Percentiles rank a stretch among this genome's conserved stretches.
phyloP scores from a whole-genome alignment of 148 eudicot genomes.

The Cornus florida region DNA sequence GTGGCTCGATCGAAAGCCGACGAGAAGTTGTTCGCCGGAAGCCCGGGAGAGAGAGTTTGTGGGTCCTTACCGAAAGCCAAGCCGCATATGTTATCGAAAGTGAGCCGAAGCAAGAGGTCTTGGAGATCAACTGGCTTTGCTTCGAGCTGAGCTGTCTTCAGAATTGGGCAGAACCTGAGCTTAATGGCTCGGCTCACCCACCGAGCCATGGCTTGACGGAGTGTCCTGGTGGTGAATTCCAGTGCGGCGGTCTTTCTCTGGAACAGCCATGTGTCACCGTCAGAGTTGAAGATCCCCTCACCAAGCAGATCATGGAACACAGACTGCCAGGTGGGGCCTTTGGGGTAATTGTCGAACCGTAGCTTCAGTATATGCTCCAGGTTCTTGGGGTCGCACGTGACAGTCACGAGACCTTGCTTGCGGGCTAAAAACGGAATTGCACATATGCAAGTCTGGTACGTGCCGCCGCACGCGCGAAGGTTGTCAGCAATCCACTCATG shows the following conservation, averaged over 20 bases:
- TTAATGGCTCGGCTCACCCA: slow-evolving; percentile 91
- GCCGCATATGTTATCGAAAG: slow-evolving; percentile 93
- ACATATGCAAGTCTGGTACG: slow-evolving; percentile 78
- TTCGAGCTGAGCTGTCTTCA: slow-evolving; percentile 60
- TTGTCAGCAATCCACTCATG: slow-evolving; percentile 96
- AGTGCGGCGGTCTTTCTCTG: slow-evolving; percentile 95
- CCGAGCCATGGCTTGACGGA: slow-evolving; percentile 89
- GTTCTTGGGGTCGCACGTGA: slow-evolving; percentile 90
- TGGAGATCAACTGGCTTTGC: slow-evolving; percentile 69
- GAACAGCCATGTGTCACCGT: slow-evolving; percentile 96
- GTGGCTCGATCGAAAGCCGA: slow-evolving; percentile 83
- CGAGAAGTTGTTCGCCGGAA: slow-evolving; percentile 69
- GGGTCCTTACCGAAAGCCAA: slow-evolving; percentile 88
- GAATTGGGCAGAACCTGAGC: slow-evolving; percentile 58
- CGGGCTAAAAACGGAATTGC: slow-evolving; percentile 68
- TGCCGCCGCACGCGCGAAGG: slow-evolving; percentile 77
- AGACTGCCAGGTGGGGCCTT: slow-evolving; percentile 94
- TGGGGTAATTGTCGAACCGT: slow-evolving; percentile 88
- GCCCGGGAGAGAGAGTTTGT: slow-evolving; percentile 58
- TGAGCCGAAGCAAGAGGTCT: slow-evolving; percentile 78
- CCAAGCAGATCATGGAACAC: slow-evolving; percentile 90
- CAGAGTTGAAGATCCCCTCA: slow-evolving; percentile 82
- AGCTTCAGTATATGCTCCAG: slow-evolving; percentile 79
- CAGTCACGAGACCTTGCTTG: slow-evolving; percentile 84
- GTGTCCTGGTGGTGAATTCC: slow-evolving; percentile 86